Conservation (phyloP, 1,284 basidiomycete species). For the Puccinia horiana region DNA sequence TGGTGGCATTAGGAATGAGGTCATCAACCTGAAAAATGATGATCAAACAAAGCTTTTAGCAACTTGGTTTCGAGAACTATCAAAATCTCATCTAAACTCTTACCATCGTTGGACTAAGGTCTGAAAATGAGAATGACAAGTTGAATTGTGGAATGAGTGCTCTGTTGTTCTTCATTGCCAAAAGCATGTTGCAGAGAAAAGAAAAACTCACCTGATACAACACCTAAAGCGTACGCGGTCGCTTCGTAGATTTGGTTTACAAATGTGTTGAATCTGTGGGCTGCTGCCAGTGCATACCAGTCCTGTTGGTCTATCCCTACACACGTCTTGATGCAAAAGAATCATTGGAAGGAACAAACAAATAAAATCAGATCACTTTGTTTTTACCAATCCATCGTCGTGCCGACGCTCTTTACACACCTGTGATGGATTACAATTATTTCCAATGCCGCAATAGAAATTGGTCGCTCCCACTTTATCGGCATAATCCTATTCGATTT, state of each 20-base stretch:
- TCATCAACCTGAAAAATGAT: conserved; percentile 27
- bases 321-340: conserved; percentile 16
- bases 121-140: conserved; percentile 13
- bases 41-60: background rate
- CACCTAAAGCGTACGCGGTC: conserved; percentile 40
- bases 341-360: conserved; percentile 9
- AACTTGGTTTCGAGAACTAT: too few relatives aligned
- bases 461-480: conserved; percentile 35
- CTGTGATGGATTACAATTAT: conserved; percentile 35
- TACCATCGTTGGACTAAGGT: conserved; percentile 44
- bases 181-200: background rate
- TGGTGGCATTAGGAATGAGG: conserved; percentile 27
- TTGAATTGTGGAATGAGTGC: background rate
- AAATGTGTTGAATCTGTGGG: conserved; percentile 41
- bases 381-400: background rate
- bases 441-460: conserved; percentile 48
- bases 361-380: background rate
- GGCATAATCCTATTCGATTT: conserved; percentile 25
- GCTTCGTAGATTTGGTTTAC: conserved; percentile 47
- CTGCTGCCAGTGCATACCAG: conserved; percentile 43
- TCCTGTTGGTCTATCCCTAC: conserved; percentile 26
- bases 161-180: background rate
- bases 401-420: background rate
- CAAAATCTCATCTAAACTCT: background rate
- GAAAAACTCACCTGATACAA: conserved; percentile 33